Percentiles rank a stretch among this genome's conserved stretches.
These are phyloP conservation scores for Cicer chorassanicum DNA, from an alignment of 306 rosid species.

Conservation along the genomic window DNA sequence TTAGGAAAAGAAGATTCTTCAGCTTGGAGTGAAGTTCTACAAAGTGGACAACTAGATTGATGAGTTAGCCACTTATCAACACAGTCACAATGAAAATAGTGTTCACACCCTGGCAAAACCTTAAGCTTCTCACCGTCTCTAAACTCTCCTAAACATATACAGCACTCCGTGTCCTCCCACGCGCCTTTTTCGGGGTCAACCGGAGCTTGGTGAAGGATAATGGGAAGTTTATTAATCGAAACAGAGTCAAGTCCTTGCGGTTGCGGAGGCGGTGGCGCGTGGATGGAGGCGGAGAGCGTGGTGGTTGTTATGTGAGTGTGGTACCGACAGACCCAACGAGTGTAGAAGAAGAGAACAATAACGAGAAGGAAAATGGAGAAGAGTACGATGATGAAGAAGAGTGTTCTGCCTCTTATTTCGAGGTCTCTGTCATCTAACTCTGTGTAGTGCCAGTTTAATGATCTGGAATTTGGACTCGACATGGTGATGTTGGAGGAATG, in stretches of 20 bases:
- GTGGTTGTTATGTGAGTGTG: conserved; percentile 35
- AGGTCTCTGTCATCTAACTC: conserved; percentile 66
- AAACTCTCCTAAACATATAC: conserved; percentile 75
- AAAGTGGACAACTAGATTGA: conserved; percentile 85
- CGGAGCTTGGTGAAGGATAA: conserved; percentile 53
- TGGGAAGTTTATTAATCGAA: conserved; percentile 58
- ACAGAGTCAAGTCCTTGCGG: conserved; percentile 59
- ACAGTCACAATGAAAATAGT: conserved; percentile 78
- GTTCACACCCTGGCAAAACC: conserved; percentile 74
- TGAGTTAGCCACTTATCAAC: conserved; percentile 74
- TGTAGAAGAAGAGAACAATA: conserved; percentile 68
- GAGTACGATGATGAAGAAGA: conserved; percentile 67
- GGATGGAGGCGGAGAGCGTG: conserved; percentile 3
- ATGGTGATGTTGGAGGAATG: conserved; percentile 14
- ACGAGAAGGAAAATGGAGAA: conserved; percentile 62
- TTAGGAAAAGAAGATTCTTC: conserved; percentile 52
- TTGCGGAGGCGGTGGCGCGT: conserved; percentile 40
- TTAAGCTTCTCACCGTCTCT: conserved; percentile 77
- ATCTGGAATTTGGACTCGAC: conserved; percentile 48
- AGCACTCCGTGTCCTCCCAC: conserved; percentile 66
- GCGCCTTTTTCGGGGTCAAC: conserved; percentile 26
- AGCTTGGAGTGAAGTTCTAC: conserved; percentile 67
- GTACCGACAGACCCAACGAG: conserved; percentile 78
- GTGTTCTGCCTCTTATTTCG: conserved; percentile 67
- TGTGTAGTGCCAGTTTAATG: conserved; percentile 65